A percentile compares a stretch with the other conserved stretches of the same genome.
phyloP scores from a whole-genome alignment of 1,284 basidiomycete species.

The Phlebopus sp. region DNA sequence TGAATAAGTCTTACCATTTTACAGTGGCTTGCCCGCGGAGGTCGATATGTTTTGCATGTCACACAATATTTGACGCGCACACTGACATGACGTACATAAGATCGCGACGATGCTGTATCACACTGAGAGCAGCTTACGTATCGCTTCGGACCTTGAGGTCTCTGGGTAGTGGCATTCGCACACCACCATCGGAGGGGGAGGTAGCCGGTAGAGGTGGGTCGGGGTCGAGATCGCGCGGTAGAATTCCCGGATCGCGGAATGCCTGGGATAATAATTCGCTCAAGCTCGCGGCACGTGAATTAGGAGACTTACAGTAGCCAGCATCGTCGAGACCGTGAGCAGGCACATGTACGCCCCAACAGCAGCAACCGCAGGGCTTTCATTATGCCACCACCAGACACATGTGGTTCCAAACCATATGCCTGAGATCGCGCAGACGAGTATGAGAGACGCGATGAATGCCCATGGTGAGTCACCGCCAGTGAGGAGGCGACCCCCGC shows the following conservation, averaged over 20 bases:
- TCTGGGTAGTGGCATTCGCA: conserved; percentile 69
- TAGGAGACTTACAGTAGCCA: conserved; percentile 58
- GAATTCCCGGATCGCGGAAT: conserved; percentile 84
- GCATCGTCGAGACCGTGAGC: conserved; percentile 74
- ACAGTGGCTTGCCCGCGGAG: conserved; percentile 90
- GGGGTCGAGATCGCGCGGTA: conserved; percentile 82
- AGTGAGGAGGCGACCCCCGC: conserved; percentile 67
- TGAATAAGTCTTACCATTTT: conserved; percentile 62
- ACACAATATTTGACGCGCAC: conserved; percentile 89
- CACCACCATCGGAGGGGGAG: conserved; percentile 57
- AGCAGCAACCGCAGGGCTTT: conserved; percentile 72
- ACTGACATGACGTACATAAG: conserved; percentile 36
- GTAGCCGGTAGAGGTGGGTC: conserved; percentile 71
- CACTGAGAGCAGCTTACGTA: conserved; percentile 50
- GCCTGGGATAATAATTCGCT: conserved; percentile 41
- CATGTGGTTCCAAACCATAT: conserved; percentile 84
- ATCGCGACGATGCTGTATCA: conserved; percentile 2
- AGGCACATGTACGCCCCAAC: conserved; percentile 76
- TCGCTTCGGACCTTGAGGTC: conserved; percentile 78
- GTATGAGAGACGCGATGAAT: conserved; percentile 60
- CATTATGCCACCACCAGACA: conserved; percentile 82
- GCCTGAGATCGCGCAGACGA: conserved; percentile 68
- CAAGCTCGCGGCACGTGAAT: not conserved
- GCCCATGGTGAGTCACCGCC: conserved; percentile 85
- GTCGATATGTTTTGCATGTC: conserved; percentile 87